Evolutionary conservation across 2,329 filamentous ascomycete genomes (phyloP).

Genomic region (Neocucurbitaria cava): DNA sequence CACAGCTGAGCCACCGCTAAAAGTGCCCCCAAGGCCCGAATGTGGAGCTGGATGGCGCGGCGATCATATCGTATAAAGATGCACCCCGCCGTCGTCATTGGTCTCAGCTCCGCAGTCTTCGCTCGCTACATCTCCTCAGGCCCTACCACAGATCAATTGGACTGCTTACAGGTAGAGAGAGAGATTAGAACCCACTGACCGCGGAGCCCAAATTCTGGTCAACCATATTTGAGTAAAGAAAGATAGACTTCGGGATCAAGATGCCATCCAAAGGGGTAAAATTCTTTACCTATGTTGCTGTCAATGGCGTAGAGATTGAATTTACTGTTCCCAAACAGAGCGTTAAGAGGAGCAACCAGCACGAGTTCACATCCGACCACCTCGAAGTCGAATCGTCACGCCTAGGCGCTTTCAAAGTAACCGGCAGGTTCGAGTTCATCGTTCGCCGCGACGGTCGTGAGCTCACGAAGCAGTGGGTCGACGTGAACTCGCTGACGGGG

Average conservation of each 20-base stretch:
- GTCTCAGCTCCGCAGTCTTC: not conserved
- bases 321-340: conserved; percentile 52
- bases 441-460: conserved; percentile 48
- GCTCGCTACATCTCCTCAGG: not conserved
- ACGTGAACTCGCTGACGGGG: conserved; percentile 57
- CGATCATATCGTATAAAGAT: conserved; percentile 3
- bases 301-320: conserved; percentile 52
- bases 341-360: conserved; percentile 40
- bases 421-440: conserved; percentile 55
- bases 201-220: not conserved
- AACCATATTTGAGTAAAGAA: not conserved
- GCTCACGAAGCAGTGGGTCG: conserved; percentile 54
- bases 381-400: conserved; percentile 57
- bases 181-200: not conserved
- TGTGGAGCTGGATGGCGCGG: conserved; percentile 11
- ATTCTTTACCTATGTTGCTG: conserved; percentile 44
- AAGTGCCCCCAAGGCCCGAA: conserved; percentile 4
- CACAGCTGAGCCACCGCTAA: conserved; percentile 19
- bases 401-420: conserved; percentile 54
- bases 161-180: not conserved
- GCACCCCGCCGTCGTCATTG: not conserved
- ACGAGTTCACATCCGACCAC: conserved; percentile 50
- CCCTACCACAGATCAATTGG: not conserved
- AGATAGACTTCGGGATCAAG: not conserved
- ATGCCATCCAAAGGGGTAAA: conserved; percentile 48